phyloP scores from a whole-genome alignment of 2,329 filamentous ascomycete species.

The Diaporthe capsici region DNA sequence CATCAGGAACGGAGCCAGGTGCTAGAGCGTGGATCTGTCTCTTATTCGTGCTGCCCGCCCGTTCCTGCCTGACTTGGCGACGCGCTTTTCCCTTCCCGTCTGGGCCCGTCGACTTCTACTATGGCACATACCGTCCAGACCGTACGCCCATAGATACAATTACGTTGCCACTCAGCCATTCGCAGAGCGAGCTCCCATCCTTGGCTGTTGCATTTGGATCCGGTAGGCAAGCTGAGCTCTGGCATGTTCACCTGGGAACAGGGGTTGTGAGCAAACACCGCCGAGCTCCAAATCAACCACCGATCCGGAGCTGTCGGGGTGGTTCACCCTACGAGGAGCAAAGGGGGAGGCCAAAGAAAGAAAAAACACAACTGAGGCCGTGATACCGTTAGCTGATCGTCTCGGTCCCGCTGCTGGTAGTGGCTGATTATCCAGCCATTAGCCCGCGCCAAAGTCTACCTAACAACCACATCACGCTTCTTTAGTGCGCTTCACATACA shows the following conservation, averaged over 20 bases:
- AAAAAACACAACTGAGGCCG: not conserved
- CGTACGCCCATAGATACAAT: not conserved
- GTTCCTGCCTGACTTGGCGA: slow-evolving; percentile 24
- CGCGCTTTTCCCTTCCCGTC: slow-evolving; percentile 21
- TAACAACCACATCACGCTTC: slow-evolving; percentile 20
- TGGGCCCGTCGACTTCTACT: not conserved
- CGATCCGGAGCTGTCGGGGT: not conserved
- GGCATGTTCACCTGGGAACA: slow-evolving; percentile 10
- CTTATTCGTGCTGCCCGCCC: slow-evolving; percentile 32
- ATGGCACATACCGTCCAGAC: not conserved
- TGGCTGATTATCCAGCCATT: not conserved
- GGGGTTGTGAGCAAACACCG: not conserved
- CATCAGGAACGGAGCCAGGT: slow-evolving; percentile 20
- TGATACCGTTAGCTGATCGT: not conserved
- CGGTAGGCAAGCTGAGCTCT: not conserved
- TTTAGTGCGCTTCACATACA: slow-evolving; percentile 34
- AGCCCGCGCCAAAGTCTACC: not conserved
- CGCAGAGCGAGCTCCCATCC: not conserved
- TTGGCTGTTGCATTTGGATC: not conserved
- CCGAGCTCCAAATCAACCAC: slow-evolving; percentile 9
- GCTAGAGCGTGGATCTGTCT: slow-evolving; percentile 26
- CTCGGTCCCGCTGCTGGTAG: slow-evolving; percentile 13
- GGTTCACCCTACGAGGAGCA: not conserved
- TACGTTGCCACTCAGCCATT: not conserved
- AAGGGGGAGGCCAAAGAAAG: too few relatives aligned